A percentile compares a stretch with the other conserved stretches of the same genome.
These are phyloP conservation scores for Colletotrichum eleusines DNA, from an alignment of 2,329 filamentous ascomycete genomes.

Conservation along the genomic window DNA sequence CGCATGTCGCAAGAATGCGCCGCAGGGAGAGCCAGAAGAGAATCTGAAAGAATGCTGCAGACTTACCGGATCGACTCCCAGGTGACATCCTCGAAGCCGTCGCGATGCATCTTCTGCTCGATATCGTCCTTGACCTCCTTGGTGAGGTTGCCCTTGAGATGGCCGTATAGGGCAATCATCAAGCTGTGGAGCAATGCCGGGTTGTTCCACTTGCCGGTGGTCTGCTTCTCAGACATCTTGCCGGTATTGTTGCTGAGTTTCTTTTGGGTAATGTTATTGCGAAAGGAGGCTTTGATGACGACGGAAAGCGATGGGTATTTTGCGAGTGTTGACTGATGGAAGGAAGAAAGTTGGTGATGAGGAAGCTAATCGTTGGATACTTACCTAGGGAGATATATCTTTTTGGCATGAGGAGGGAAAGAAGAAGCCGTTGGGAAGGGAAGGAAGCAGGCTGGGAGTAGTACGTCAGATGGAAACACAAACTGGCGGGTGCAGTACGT, in stretches of 20 bases:
- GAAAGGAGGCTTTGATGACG: neutral
- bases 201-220: constrained; percentile 49
- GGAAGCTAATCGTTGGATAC: neutral
- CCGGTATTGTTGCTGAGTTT: neutral
- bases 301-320: neutral
- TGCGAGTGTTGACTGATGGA: neutral
- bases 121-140: constrained; percentile 49
- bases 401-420: neutral
- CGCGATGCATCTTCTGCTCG: constrained; percentile 49
- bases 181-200: constrained; percentile 51
- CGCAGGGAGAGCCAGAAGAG: neutral
- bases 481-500: neutral
- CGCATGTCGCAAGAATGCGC: neutral
- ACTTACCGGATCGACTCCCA: constrained; percentile 62
- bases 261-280: neutral
- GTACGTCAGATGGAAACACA: neutral
- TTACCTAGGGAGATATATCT: no score
- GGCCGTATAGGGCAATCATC: constrained; percentile 50
- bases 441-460: neutral
- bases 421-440: no score
- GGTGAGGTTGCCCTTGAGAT: constrained; percentile 47
- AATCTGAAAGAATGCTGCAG: constrained; percentile 16
- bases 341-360: neutral
- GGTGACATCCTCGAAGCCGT: constrained; percentile 51
- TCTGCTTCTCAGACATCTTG: constrained; percentile 34